A percentile compares a stretch with the other conserved stretches of the same genome.
phyloP scores from a whole-genome alignment of 495 filamentous ascomycete genomes.

The Hypoxylon perforatum region DNA sequence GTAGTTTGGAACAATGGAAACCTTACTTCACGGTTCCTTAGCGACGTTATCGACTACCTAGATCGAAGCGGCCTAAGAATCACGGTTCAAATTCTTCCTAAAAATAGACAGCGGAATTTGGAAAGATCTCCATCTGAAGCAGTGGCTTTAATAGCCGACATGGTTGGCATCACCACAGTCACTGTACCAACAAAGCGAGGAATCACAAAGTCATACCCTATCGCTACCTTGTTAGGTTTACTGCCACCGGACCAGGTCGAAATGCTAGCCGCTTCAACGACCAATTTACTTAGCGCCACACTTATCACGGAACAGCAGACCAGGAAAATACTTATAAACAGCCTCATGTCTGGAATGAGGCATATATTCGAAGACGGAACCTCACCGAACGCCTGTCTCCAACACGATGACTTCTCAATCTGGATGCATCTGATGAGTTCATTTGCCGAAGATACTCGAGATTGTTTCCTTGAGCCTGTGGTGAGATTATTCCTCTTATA shows the following conservation, averaged over 20 bases:
- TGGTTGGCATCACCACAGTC: not conserved
- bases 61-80: not conserved
- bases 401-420: not conserved
- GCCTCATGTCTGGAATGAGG: not conserved
- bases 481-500: not conserved
- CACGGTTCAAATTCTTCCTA: not conserved
- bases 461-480: not conserved
- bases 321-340: not conserved
- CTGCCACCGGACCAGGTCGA: not conserved
- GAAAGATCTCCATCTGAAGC: not conserved
- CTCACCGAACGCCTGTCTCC: not conserved
- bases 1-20: not conserved
- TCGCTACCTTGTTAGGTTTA: not conserved
- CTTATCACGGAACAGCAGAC: not conserved
- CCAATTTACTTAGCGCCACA: not conserved
- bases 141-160: not conserved
- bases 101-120: not conserved
- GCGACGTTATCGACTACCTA: not conserved
- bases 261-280: not conserved
- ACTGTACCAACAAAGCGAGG: not conserved
- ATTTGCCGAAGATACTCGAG: not conserved
- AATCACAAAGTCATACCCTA: not conserved
- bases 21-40: not conserved
- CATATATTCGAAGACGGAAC: not conserved
- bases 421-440: not conserved